Conservation (phyloP, 2,329 filamentous ascomycete genomes). For the Aureobasidium sp. region DNA sequence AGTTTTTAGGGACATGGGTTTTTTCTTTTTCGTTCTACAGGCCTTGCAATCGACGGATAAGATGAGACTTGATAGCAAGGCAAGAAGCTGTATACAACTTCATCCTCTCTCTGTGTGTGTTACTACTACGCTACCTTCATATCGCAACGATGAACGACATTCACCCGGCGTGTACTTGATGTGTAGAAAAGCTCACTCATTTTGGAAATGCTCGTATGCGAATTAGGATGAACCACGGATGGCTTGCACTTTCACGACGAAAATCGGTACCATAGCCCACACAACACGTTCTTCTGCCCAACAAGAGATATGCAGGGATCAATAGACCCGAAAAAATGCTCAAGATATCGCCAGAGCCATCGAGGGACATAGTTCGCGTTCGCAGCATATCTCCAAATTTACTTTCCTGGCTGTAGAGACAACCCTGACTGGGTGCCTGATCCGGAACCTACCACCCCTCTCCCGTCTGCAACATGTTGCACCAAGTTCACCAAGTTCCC, state of each 20-base stretch:
- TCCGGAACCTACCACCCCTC: background rate
- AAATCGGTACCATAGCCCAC: too few species aligned
- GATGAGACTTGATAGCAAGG: background rate
- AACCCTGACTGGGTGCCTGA: background rate
- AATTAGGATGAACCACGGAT: too few species aligned
- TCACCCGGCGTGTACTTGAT: too few species aligned
- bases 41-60: background rate
- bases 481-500: too few species aligned
- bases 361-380: background rate
- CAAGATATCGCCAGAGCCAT: background rate
- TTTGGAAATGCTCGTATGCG: too few species aligned
- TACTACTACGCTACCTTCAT: too few species aligned
- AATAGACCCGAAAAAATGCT: background rate
- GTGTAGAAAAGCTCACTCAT: too few species aligned
- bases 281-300: too few species aligned
- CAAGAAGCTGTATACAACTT: background rate
- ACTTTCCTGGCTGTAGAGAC: background rate
- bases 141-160: too few species aligned
- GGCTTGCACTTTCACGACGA: too few species aligned
- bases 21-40: background rate
- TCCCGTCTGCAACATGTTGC: background rate
- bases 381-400: background rate
- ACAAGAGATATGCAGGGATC: background rate
- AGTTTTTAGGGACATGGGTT: background rate
- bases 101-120: too few species aligned